Base-by-base conservation (phyloP, 2,329 filamentous ascomycete genomes). In the Mycocentrospora acerina region DNA sequence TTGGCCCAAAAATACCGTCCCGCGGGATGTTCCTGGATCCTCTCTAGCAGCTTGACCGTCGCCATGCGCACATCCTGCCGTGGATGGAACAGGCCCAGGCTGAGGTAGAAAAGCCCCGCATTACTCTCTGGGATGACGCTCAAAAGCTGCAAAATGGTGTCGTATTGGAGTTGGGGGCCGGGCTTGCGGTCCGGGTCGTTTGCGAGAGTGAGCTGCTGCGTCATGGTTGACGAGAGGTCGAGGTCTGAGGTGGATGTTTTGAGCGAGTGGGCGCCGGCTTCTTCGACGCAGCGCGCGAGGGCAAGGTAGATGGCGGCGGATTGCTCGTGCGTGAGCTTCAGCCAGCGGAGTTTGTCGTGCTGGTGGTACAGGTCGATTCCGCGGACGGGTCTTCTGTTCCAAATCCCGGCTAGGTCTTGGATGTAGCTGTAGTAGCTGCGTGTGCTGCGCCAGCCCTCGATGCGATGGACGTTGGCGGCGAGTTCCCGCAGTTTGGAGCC, bases 401-500 rank as follows among this genome's bases (percentile, higher is more conserved):
- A 71, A 11, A 51, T 37, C 17, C 59, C 47, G 19, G 64, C 67
- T 1, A 69, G 49, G 42, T 71, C 67, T 31, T 95, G 88, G 48
- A 97, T 91, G 62, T 89, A 97, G 52, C 88, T 90, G 70, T 94
- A 95, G 64, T 98, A 98, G 59, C 88, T 95, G 44, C 93, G 79
- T 1, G 93, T 97, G 49, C 89, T 94, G 53, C 93, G 83, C 93
- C 93, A 98, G 40, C 91, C 93, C 71, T 98, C 93, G 46, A 98
- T 94, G 40, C 93, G 80, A 40, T 88, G 89, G 31, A 93, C 89
- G 45, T 95, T 95, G 3, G 90, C 91, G 12, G 90, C 87, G 25
- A 98, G 79, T 69, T 98, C 93, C 56, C 84, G 85, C 55, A 86
- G 79, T 68, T 89, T 91, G 7, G 85, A 78, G 27, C 76, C 73